Base-by-base conservation (phyloP, 2,329 filamentous ascomycete species). In the Cladophialophora immunda region DNA sequence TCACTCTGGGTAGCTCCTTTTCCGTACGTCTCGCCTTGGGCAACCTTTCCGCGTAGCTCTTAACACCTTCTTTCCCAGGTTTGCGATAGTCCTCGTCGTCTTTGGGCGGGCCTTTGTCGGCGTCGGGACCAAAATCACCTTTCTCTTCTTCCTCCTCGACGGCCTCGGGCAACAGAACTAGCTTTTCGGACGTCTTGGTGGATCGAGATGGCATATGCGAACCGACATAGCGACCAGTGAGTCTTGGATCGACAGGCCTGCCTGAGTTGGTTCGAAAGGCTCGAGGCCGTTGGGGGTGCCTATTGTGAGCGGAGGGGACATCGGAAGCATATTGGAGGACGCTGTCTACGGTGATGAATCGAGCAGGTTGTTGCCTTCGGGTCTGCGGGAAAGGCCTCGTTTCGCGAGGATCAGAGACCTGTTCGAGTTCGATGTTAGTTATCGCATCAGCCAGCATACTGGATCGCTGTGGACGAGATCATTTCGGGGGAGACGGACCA, bases 131-230 rank as follows among this genome's bases (percentile, higher is more conserved):
- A 65, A 87, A 89, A 45, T 87, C 87, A 7, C 84, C 85, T 27
- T 87, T 87, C 62, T 86, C 84, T 17, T 80, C 78, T 13, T 78
- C 78, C 29, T 86, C 86, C 56, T 84, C 82, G 3, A 84, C 84
- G 0, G 93, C 91, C 76, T 97, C 94, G 0, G 95, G 95, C 15
- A 99, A 85, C 38, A 98, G 83, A 0, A 99, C 95, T n/a, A 99
- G 84, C 80, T 98, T 98, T 82, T 98, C 93, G 78, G 92, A 97
- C 70, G 97, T 90, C 79, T 98, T 97, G 30, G 93, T 96, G 41
- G 93, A 96, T 61, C 95, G 87, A 5, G 92, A 90, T 0, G 94
- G 95, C 71, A 97, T 83, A 70, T 87, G 84, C 62, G 85, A 82
- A 59, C 85, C 84, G 0, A 84, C 45, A 55, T 87, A 78, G 81